Percentiles rank a stretch among this genome's conserved stretches.
phyloP scores from a whole-genome alignment of 2,329 filamentous ascomycete species.

The Fusarium nematophilum region DNA sequence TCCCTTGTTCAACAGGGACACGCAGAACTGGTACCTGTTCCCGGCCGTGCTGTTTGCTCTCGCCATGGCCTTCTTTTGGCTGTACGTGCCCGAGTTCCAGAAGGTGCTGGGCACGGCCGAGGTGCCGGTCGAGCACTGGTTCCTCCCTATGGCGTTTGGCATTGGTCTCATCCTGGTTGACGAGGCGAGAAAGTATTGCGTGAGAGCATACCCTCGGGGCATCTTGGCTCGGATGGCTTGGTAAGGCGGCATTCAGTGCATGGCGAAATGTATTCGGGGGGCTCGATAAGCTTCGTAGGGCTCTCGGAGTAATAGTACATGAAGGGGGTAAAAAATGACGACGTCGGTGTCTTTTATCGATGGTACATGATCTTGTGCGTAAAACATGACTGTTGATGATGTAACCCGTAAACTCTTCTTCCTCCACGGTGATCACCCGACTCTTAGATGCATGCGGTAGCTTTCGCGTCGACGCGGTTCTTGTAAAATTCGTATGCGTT shows the following conservation, averaged over 20 bases:
- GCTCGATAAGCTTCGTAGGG: constrained; percentile 1
- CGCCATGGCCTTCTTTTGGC: constrained; percentile 75
- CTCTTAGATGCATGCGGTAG: background rate
- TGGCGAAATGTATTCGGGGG: background rate
- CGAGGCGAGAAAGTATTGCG: constrained; percentile 30
- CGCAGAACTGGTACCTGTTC: constrained; percentile 76
- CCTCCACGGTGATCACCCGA: background rate
- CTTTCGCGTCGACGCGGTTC: background rate
- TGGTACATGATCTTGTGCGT: constrained; percentile 13
- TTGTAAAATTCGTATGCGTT: constrained; percentile 12
- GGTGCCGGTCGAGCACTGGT: constrained; percentile 80
- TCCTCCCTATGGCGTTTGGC: constrained; percentile 81
- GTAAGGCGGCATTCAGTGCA: constrained; percentile 9
- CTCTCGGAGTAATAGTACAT: constrained; percentile 3
- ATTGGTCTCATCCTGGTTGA: constrained; percentile 24
- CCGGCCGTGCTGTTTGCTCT: constrained; percentile 77
- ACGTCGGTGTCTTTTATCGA: constrained; percentile 1
- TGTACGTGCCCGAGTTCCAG: constrained; percentile 76
- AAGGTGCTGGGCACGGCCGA: constrained; percentile 67
- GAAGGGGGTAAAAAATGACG: background rate
- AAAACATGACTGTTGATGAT: background rate
- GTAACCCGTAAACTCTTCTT: background rate
- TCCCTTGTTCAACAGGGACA: constrained; percentile 71
- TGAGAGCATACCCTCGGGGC: constrained; percentile 21
- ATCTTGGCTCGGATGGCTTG: constrained; percentile 19